phyloP scores from a whole-genome alignment of 192 early-diverging fungal genomes.

The Podila epicladia region DNA sequence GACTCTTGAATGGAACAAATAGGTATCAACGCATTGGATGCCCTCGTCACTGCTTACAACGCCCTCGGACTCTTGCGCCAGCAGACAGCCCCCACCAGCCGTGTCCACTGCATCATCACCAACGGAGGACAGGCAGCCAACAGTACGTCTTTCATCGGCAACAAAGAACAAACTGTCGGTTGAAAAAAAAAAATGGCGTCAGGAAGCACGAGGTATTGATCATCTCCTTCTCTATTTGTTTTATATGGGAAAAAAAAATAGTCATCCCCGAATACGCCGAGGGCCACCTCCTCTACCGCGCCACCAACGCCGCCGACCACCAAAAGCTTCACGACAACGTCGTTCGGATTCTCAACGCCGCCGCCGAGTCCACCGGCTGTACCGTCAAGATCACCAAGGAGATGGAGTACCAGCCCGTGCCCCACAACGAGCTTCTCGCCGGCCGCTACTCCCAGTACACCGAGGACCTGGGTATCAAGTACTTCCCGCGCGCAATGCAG shows the following conservation, averaged over 20 bases:
- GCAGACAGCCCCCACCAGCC: slow-evolving; percentile 72
- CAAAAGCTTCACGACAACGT: slow-evolving; percentile 60
- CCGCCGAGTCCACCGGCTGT: slow-evolving; percentile 75
- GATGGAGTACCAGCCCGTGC: slow-evolving; percentile 65
- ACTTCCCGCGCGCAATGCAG: slow-evolving; percentile 11
- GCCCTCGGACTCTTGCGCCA: slow-evolving; percentile 75
- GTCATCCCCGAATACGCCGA: slow-evolving; percentile 75
- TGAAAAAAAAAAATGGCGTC: no score
- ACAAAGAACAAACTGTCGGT: no score
- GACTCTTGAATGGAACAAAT: neutral
- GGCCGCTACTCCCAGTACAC: slow-evolving; percentile 26
- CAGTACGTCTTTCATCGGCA: slow-evolving; percentile 16
- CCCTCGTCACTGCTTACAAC: slow-evolving; percentile 70
- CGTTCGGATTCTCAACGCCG: slow-evolving; percentile 66
- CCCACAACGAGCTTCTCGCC: slow-evolving; percentile 54
- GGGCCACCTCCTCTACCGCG: slow-evolving; percentile 67
- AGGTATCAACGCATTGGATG: slow-evolving; percentile 86
- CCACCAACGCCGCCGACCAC: slow-evolving; percentile 58
- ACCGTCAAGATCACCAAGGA: slow-evolving; percentile 64
- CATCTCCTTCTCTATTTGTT: neutral
- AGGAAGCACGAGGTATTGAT: neutral
- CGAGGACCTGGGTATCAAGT: slow-evolving; percentile 19
- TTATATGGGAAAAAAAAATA: neutral
- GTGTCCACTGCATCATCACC: slow-evolving; percentile 80
- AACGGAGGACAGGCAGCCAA: slow-evolving; percentile 72